These are phyloP conservation scores for Nadsonia fulvescens DNA, from an alignment of 805 yeast species.

Conservation along the genomic window DNA sequence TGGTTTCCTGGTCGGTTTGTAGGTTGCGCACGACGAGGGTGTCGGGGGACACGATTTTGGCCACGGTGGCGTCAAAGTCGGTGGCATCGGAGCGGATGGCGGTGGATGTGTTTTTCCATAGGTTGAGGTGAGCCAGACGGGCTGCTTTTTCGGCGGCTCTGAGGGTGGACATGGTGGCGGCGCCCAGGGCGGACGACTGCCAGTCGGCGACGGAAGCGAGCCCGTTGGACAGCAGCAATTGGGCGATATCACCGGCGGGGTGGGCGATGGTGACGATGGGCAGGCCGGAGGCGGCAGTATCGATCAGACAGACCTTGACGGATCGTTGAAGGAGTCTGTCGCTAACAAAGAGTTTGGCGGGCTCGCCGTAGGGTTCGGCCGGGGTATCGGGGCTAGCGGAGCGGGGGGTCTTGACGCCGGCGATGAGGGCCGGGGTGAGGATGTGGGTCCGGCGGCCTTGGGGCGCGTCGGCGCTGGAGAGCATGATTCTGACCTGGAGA, in stretches of 20 bases:
- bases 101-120: constrained; percentile 30
- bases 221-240: constrained; percentile 48
- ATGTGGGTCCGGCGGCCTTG: too few species aligned
- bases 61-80: constrained; percentile 33
- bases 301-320: constrained; percentile 38
- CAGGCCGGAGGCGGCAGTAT: constrained; percentile 32
- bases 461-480: constrained; percentile 22
- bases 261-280: constrained; percentile 35
- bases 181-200: constrained; percentile 57
- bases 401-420: constrained; percentile 61
- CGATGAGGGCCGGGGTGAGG: constrained; percentile 42
- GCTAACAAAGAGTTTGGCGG: constrained; percentile 47
- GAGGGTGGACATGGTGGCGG: constrained; percentile 38
- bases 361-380: constrained; percentile 44
- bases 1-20: constrained; percentile 28
- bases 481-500: constrained; percentile 37
- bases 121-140: constrained; percentile 32
- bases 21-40: constrained; percentile 37
- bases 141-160: constrained; percentile 53
- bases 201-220: constrained; percentile 62
- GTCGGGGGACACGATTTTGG: constrained; percentile 50
- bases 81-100: constrained; percentile 15
- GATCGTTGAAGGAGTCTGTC: constrained; percentile 42
- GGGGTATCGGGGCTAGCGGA: constrained; percentile 27
- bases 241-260: constrained; percentile 65